Conservation (phyloP, 495 filamentous ascomycete genomes). For the Geoglossum glabrum region DNA sequence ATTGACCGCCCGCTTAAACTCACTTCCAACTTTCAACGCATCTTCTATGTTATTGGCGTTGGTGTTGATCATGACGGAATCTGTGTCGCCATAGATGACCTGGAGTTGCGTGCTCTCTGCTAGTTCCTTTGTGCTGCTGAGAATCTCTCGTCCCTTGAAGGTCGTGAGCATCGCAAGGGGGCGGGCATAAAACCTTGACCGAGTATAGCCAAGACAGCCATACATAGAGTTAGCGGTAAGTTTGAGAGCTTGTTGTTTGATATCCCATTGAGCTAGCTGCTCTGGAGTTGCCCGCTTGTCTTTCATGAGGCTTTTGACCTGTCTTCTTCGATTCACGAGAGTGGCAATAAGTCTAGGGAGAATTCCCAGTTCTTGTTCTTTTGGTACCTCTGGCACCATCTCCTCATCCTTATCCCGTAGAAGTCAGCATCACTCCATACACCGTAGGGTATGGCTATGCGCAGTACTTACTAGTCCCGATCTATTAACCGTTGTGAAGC, state of each 20-base stretch:
- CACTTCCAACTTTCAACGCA: constrained; percentile 68
- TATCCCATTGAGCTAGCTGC: constrained; percentile 88
- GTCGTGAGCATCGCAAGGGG: constrained; percentile 91
- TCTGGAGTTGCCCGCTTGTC: constrained; percentile 69
- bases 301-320: constrained; percentile 95
- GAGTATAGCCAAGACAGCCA: constrained; percentile 88
- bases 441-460: background rate
- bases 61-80: constrained; percentile 99
- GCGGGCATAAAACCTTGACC: constrained; percentile 88
- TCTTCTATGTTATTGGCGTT: constrained; percentile 86
- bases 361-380: constrained; percentile 51
- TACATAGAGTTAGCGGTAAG: constrained; percentile 99
- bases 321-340: constrained; percentile 64
- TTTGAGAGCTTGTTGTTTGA: constrained; percentile 90
- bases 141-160: constrained; percentile 93
- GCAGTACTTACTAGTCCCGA: constrained; percentile 33
- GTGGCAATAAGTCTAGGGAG: constrained; percentile 78
- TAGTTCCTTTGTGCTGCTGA: constrained; percentile 82
- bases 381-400: constrained; percentile 52
- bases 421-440: background rate
- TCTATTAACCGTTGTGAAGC: constrained; percentile 89
- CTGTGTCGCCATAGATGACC: constrained; percentile 96
- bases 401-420: constrained; percentile 52
- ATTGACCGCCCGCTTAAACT: constrained; percentile 67
- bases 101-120: constrained; percentile 72